Evolutionary conservation across 148 eudicot species (phyloP), one percentile per base, ranked within the genome.

Genomic region (Amaranthus palmeri): DNA sequence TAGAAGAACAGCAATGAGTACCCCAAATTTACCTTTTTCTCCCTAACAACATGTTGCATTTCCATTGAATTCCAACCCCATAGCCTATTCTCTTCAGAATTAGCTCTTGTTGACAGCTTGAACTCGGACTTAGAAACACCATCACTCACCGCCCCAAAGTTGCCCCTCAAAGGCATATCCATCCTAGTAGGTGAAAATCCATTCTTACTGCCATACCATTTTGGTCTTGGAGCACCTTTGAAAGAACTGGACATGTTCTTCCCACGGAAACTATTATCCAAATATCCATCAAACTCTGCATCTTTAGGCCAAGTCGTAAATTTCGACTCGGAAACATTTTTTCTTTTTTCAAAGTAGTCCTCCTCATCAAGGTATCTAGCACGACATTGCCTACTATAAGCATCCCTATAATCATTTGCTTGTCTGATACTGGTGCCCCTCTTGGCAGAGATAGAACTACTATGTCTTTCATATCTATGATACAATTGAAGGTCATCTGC

Each of bases 11-110:
- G 55, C 75, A 58, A 71, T 48, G 65, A 59, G 57, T 65, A 57
- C 61, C 75, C 75, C 75, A 71, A 50, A 65, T 41, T 77, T 77
- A 77, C 80, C 80, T 77, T 71, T 65, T 50, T 65, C 8, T 65
- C 47, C 80, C 66, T 55, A 77, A 47, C 61, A 70, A 45, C 52
- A 49, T 71, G 36, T 53, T 3, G 71, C 36, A 44, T 13, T 64
- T 65, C 66, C 71, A 42, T 60, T 9, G 71, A 47, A 71, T 71
- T 65, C 48, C 60, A 57, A 66, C 54, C 66, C 71, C 65, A 15
- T 15, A 70, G 58, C 47, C 71, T 52, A 64, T 46, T 64, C 17
- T 60, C 49, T 36, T 71, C 70, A 77, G 65, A 66, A 51, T 71
- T 47, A 51, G 14, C 52, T 65, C 60, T 43, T 56, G 71, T 57